Evolutionary conservation across 208 protist species (phyloP), one percentile per base, ranked within the genome.

Genomic region (Leishmania braziliensis): DNA sequence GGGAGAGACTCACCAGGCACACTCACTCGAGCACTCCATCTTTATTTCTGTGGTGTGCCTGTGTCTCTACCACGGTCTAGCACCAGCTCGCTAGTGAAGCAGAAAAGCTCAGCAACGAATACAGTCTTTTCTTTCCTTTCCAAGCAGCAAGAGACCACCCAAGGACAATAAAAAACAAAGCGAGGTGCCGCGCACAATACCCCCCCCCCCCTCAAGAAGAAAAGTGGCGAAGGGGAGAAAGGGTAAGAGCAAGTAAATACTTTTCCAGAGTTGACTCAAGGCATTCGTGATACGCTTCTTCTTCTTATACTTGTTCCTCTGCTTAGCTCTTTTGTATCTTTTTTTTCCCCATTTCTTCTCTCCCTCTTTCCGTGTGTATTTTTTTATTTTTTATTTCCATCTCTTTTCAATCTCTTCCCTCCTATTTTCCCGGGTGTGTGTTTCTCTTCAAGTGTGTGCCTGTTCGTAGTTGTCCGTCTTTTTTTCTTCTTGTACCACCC

Each of bases 31-130:
- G 18, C 36, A 58, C 43, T 1, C 12, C 18, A 54, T 73, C n/a
- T 75, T 75, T 75, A 58, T 75, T 58, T 75, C 39, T 60, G 68
- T 75, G 36, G 65, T 70, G 65, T 43, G 29, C 46, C 5, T 70
- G 65, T 70, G 68, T 60, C 18, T 75, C n/a, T 75, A 43, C 50
- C 18, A 72, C 66, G 23, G 1, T 50, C 62, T 29, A 72, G 43
- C 66, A 50, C 66, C 43, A 39, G n/a, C 39, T 29, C 20, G 16
- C 10, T 50, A 46, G 66, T 29, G 43, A 50, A 46, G 66, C n/a
- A 58, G 8, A 36, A n/a, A 75, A 39, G 29, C 29, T 23, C n/a
- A 39, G 23, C 9, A 65, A 65, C 26, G 62, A 68, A 68, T 12
- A 36, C 5, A n/a, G 29, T 68, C 62, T 43, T 6, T 68, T 29